Conservation (phyloP, 2,329 filamentous ascomycete genomes). For the Pseudogymnoascus sp. region DNA sequence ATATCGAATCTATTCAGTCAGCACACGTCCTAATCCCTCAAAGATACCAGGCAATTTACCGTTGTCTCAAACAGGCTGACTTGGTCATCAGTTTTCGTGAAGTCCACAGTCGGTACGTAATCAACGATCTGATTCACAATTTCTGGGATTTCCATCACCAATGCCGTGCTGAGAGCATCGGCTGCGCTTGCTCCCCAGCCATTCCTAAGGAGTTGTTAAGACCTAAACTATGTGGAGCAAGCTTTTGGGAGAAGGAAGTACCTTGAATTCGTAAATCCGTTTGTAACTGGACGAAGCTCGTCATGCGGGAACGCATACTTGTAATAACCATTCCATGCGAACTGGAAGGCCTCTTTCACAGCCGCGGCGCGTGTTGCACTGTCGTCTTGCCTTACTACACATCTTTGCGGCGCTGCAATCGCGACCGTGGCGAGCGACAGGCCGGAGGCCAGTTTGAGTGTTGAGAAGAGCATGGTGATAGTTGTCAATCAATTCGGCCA, state of each 20-base stretch:
- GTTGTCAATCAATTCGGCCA: background rate
- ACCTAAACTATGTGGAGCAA: background rate
- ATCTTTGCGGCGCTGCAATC: background rate
- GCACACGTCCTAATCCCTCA: background rate
- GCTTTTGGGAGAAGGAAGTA: conserved; percentile 31
- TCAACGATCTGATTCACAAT: conserved; percentile 65
- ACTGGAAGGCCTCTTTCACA: conserved; percentile 61
- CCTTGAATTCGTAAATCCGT: conserved; percentile 62
- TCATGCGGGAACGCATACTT: conserved; percentile 71
- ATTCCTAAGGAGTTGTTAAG: conserved; percentile 46
- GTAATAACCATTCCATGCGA: conserved; percentile 67
- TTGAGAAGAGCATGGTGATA: conserved; percentile 1
- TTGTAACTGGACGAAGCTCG: conserved; percentile 62
- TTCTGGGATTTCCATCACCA: conserved; percentile 64
- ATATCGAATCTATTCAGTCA: conserved; percentile 55
- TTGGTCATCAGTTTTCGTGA: conserved; percentile 47
- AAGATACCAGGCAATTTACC: conserved; percentile 67
- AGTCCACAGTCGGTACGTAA: conserved; percentile 65
- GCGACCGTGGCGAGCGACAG: background rate
- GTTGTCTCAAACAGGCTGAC: conserved; percentile 86
- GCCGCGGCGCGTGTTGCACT: conserved; percentile 41
- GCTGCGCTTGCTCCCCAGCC: conserved; percentile 79
- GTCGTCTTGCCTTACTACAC: background rate
- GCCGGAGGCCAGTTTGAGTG: background rate
- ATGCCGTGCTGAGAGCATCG: conserved; percentile 71